These are phyloP conservation scores for Cadophora sp. DNA, from an alignment of 2,329 filamentous ascomycete genomes.

Conservation along the genomic window DNA sequence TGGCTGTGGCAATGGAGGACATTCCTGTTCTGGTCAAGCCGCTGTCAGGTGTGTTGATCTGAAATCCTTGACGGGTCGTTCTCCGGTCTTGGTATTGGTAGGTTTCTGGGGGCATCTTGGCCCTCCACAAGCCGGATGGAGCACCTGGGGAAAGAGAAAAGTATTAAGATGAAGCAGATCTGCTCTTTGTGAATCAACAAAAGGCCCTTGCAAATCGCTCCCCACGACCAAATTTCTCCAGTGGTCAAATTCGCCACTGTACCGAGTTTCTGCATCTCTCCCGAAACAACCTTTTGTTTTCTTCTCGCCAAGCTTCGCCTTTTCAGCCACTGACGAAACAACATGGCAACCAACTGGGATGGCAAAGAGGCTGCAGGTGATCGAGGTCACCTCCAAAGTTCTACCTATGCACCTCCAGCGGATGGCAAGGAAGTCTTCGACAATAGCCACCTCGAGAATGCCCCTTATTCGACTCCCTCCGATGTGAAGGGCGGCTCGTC, in stretches of 20 bases:
- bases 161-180: slow-evolving; percentile 5
- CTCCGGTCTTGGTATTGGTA: slow-evolving; percentile 11
- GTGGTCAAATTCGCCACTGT: not conserved
- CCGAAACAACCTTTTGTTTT: not conserved
- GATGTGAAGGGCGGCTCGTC: slow-evolving; percentile 12
- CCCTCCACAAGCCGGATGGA: not conserved
- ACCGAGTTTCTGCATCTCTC: not conserved
- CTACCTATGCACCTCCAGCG: not conserved
- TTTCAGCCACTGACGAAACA: not conserved
- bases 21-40: not conserved
- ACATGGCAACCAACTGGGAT: slow-evolving; percentile 8
- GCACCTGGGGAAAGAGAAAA: not conserved
- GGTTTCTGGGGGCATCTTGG: slow-evolving; percentile 5
- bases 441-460: slow-evolving; percentile 9
- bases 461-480: not conserved
- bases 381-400: slow-evolving; percentile 1
- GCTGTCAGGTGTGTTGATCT: not conserved
- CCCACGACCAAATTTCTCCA: not conserved
- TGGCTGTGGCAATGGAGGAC: slow-evolving; percentile 1
- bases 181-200: not conserved
- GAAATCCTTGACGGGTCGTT: not conserved
- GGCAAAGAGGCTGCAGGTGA: not conserved
- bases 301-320: slow-evolving; percentile 10
- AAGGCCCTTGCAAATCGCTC: not conserved
- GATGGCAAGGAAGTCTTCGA: slow-evolving; percentile 9